A percentile compares a stretch with the other conserved stretches of the same genome.
Conservation (phyloP, 768 basidiomycete species). For the Lanmaoa rubissima region DNA sequence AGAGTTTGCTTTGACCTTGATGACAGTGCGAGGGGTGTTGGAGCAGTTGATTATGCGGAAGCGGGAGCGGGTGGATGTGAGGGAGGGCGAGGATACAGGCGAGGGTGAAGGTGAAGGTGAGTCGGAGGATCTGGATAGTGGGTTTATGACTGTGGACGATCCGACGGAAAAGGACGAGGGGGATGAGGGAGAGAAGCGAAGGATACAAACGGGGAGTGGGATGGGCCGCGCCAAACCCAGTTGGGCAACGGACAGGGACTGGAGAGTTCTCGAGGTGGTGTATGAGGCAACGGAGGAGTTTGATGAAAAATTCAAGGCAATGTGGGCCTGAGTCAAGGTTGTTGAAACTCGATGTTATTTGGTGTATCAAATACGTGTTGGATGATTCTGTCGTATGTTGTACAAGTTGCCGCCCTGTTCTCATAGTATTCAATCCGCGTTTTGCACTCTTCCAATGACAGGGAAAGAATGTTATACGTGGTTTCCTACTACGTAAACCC, state of each 20-base stretch:
- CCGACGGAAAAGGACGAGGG: constrained; percentile 25
- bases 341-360: not conserved
- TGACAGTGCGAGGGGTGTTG: constrained; percentile 48
- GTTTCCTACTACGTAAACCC: too few relatives aligned
- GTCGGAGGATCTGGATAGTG: constrained; percentile 31
- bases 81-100: constrained; percentile 14
- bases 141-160: constrained; percentile 30
- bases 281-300: constrained; percentile 47
- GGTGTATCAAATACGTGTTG: not conserved
- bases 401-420: not conserved
- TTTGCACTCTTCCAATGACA: too few relatives aligned
- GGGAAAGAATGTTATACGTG: too few relatives aligned
- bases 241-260: constrained; percentile 46
- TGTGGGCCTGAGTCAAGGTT: constrained; percentile 49
- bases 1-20: constrained; percentile 53
- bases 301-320: constrained; percentile 55
- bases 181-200: constrained; percentile 19
- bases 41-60: constrained; percentile 42
- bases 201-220: not conserved
- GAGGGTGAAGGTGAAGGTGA: constrained; percentile 9
- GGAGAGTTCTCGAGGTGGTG: constrained; percentile 55
- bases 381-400: not conserved
- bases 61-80: constrained; percentile 11
- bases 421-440: too few relatives aligned
- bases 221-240: constrained; percentile 28